phyloP scores from a whole-genome alignment of 129 eudicot species.

The Flaveria bidentis region DNA sequence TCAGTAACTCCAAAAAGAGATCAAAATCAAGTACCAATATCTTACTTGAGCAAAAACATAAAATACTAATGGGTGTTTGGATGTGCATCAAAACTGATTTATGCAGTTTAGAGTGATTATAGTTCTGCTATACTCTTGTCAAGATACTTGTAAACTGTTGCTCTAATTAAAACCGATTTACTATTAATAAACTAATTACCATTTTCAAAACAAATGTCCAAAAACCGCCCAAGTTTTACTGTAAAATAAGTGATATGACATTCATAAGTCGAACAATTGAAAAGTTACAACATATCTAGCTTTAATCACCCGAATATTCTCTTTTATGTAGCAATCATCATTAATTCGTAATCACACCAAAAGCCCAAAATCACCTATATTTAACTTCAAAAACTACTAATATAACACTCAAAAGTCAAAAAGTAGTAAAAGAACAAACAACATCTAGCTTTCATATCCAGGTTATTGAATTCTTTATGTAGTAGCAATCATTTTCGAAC shows the following conservation, averaged over 20 bases:
- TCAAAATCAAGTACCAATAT: not conserved
- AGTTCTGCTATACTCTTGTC: not conserved
- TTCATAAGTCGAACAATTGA: not conserved
- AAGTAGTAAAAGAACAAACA: not conserved
- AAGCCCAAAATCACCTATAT: not conserved
- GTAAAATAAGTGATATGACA: not conserved
- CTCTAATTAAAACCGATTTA: not conserved
- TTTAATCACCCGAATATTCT: not conserved
- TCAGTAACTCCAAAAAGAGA: not conserved
- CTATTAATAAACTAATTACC: not conserved
- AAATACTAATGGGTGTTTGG: not conserved
- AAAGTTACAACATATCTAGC: not conserved
- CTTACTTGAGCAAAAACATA: conserved; percentile 3
- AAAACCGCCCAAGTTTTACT: not conserved
- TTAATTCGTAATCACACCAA: not conserved
- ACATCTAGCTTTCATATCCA: not conserved
- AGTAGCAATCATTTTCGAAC: not conserved
- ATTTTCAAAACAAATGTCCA: not conserved
- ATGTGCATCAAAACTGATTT: not conserved
- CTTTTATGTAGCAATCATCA: not conserved
- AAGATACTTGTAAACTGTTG: not conserved
- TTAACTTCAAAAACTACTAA: not conserved
- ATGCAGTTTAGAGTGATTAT: not conserved
- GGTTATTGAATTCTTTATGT: not conserved
- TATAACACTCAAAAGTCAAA: not conserved